Evolutionary conservation across 2,329 filamentous ascomycete genomes (phyloP), one percentile per base, ranked within the genome.

Genomic region (Colletotrichum aenigma): DNA sequence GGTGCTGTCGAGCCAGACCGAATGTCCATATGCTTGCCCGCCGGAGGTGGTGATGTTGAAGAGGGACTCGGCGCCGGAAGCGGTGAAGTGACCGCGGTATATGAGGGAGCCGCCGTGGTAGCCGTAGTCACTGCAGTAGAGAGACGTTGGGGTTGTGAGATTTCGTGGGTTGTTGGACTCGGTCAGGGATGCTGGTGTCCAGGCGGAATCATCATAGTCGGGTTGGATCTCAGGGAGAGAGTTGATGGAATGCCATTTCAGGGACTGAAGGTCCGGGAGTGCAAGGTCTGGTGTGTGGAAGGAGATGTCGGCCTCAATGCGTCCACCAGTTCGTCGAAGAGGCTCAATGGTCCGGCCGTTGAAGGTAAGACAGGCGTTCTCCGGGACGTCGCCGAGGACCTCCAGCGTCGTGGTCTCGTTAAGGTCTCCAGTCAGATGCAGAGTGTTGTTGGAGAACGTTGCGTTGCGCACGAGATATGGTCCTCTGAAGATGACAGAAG

Each of bases 91-190:
- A 7, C 93, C 93, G 8, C 93, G 89, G 86, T 90, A 95, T 65
- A 95, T 79, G 0, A 94, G 86, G 7, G 88, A 89, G 24, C 93
- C 93, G 1, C 90, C 89, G 81, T 93, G 88, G 84, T 91, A 95
- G 38, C 93, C 93, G 80, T 95, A 95, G 83, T 95, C 93, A 62
- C 89, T 89, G 3, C 88, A 87, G 80, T 93, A 94, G 1, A 95
- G 88, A 2, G 89, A 90, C 0, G 88, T 90, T 0, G 93, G 92
- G 0, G 93, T 95, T 6, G 91, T 83, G 7, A 88, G 80, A 61
- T 74, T 62, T 13, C 66, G 71, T 12, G 78, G 76, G 67, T 81
- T 81, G 71, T 76, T 75, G 7, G 79, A 80, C 28, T 48, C 9
- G 16, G 62, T 26, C 60, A 16, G 81, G 80, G 16, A 88, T 82